A percentile compares a stretch with the other conserved stretches of the same genome.
Conservation (phyloP, 2,329 filamentous ascomycete genomes). For the Epichloe hybrida region DNA sequence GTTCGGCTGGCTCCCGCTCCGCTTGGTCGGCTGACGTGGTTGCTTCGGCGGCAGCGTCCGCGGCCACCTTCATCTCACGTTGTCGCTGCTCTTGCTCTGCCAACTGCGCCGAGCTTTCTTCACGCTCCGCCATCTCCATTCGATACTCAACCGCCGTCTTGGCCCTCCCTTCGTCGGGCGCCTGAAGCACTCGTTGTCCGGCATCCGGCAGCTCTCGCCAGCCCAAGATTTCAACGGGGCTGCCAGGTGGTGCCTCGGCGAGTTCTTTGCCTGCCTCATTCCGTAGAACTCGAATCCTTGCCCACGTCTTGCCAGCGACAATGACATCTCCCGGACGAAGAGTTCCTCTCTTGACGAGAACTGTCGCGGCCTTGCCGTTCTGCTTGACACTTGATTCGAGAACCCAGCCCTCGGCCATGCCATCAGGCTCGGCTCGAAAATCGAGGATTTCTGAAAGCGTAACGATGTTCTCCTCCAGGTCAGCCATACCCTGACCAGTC, state of each 20-base stretch:
- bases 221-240: slow-evolving; percentile 84
- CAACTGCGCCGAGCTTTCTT: slow-evolving; percentile 67
- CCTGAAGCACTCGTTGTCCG: slow-evolving; percentile 78
- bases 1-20: slow-evolving; percentile 22
- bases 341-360: slow-evolving; percentile 80
- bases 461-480: slow-evolving; percentile 81
- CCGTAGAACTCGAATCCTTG: slow-evolving; percentile 66
- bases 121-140: slow-evolving; percentile 54
- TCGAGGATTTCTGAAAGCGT: slow-evolving; percentile 83
- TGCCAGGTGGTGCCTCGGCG: slow-evolving; percentile 66
- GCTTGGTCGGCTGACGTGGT: slow-evolving; percentile 19
- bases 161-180: slow-evolving; percentile 62
- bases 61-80: slow-evolving; percentile 35
- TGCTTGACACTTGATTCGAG: slow-evolving; percentile 83
- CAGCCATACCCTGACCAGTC: slow-evolving; percentile 81
- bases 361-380: slow-evolving; percentile 72
- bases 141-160: slow-evolving; percentile 68
- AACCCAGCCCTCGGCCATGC: slow-evolving; percentile 82
- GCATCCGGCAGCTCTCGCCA: slow-evolving; percentile 75
- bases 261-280: slow-evolving; percentile 73
- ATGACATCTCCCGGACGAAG: slow-evolving; percentile 68
- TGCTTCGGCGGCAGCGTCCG: slow-evolving; percentile 22
- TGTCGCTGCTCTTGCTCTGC: slow-evolving; percentile 55
- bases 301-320: slow-evolving; percentile 80
- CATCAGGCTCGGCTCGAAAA: slow-evolving; percentile 64